These are phyloP conservation scores for Mortierella sp. DNA, from an alignment of 371 early-diverging fungal genomes.

Conservation along the genomic window DNA sequence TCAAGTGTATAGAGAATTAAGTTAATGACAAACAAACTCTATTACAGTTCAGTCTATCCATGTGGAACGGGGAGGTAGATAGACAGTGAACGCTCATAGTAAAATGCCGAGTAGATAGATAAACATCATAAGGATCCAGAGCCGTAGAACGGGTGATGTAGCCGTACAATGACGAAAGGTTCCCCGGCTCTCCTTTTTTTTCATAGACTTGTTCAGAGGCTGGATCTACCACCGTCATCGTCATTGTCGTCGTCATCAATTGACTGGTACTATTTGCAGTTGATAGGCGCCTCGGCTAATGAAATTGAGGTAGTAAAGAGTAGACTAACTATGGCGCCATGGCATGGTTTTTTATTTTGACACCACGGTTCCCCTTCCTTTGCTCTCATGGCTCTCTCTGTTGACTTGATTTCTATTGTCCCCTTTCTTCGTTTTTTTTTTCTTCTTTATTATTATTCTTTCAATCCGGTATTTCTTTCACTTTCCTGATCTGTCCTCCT, in stretches of 20 bases:
- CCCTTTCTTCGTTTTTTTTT: not conserved
- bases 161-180: not conserved
- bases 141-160: not conserved
- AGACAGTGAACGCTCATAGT: no score
- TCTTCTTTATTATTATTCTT: not conserved
- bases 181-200: no score
- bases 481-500: not conserved
- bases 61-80: no score
- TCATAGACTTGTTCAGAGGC: not conserved
- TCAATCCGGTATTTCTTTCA: not conserved
- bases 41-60: no score
- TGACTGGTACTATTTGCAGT: no score
- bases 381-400: not conserved
- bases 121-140: not conserved
- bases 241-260: no score
- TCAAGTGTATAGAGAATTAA: no score
- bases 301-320: not conserved
- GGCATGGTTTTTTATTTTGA: not conserved
- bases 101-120: no score
- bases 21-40: no score
- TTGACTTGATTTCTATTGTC: no score
- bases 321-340: no score
- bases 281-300: not conserved
- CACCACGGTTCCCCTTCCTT: conserved; percentile 5
- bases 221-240: no score